Conservation (phyloP, 768 basidiomycete species). For the Suillus spraguei region DNA sequence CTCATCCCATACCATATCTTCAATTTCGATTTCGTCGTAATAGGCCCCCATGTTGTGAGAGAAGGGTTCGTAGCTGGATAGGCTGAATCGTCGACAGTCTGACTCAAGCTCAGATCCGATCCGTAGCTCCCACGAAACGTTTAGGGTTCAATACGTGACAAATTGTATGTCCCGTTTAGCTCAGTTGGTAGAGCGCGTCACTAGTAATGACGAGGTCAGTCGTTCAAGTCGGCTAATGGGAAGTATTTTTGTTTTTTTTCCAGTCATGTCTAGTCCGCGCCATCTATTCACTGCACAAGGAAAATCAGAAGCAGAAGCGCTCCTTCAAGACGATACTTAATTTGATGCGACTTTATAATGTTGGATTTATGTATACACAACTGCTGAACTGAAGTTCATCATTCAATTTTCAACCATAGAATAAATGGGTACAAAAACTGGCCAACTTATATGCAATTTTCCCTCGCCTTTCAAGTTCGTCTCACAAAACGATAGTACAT, state of each 20-base stretch:
- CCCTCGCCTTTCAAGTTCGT: neutral
- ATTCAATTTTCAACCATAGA: neutral
- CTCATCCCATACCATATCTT: conserved; percentile 92
- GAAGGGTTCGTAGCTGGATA: neutral
- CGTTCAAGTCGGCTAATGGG: conserved; percentile 45
- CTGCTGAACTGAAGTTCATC: neutral
- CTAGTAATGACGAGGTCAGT: conserved; percentile 50
- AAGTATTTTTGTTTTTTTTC: conserved; percentile 21
- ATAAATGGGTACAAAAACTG: conserved; percentile 13
- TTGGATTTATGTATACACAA: neutral
- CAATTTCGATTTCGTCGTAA: conserved; percentile 97
- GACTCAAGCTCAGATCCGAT: neutral
- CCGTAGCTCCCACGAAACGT: neutral
- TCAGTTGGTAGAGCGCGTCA: conserved; percentile 44
- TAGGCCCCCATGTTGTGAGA: conserved; percentile 67
- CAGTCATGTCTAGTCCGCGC: too few species aligned
- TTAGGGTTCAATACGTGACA: neutral
- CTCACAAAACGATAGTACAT: neutral
- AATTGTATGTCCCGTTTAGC: neutral
- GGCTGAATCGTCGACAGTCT: neutral
- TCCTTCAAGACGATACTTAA: too few species aligned
- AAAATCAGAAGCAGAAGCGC: too few species aligned
- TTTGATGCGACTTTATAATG: neutral
- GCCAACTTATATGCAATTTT: neutral
- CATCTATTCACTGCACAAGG: too few species aligned